A percentile compares a stretch with the other conserved stretches of the same genome.
Evolutionary conservation across 2,329 filamentous ascomycete genomes (phyloP).

Genomic region (Paramyrothecium sp.): DNA sequence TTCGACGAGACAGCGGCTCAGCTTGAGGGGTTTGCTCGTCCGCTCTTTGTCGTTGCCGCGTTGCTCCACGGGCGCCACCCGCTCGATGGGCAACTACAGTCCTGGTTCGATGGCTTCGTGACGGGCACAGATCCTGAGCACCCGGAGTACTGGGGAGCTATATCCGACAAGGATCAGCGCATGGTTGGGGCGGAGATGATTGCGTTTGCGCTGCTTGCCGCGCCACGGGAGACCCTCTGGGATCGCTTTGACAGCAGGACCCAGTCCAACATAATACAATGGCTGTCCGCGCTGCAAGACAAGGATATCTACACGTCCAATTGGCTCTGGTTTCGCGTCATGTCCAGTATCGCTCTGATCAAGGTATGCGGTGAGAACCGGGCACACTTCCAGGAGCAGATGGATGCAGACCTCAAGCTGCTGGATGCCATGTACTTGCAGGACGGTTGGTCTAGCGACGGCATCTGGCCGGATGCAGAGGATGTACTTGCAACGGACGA

Average conservation of each 20-base stretch:
- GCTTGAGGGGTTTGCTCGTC: constrained; percentile 40
- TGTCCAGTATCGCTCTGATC: constrained; percentile 42
- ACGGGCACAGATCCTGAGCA: constrained; percentile 27
- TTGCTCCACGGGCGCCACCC: constrained; percentile 33
- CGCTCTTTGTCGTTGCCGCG: constrained; percentile 25
- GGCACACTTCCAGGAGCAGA: constrained; percentile 27
- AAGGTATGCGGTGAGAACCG: constrained; percentile 34
- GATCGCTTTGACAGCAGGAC: constrained; percentile 20
- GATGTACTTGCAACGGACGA: constrained; percentile 4
- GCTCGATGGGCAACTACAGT: constrained; percentile 4
- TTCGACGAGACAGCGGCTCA: constrained; percentile 42
- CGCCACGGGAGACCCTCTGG: constrained; percentile 30
- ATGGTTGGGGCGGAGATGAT: constrained; percentile 54
- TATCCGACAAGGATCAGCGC: constrained; percentile 42
- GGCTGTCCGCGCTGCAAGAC: constrained; percentile 39
- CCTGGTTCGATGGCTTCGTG: constrained; percentile 22
- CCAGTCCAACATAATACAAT: constrained; percentile 32
- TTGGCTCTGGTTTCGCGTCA: constrained; percentile 50
- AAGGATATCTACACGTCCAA: constrained; percentile 44
- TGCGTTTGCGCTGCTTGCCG: constrained; percentile 41
- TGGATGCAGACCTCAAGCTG: constrained; percentile 36
- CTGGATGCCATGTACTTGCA: constrained; percentile 42
- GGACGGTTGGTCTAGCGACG: constrained; percentile 46
- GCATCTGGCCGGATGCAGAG: constrained; percentile 30
- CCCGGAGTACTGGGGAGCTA: constrained; percentile 43